Evolutionary conservation across 495 filamentous ascomycete genomes (phyloP).

Genomic region (Gamarada debralockiae): DNA sequence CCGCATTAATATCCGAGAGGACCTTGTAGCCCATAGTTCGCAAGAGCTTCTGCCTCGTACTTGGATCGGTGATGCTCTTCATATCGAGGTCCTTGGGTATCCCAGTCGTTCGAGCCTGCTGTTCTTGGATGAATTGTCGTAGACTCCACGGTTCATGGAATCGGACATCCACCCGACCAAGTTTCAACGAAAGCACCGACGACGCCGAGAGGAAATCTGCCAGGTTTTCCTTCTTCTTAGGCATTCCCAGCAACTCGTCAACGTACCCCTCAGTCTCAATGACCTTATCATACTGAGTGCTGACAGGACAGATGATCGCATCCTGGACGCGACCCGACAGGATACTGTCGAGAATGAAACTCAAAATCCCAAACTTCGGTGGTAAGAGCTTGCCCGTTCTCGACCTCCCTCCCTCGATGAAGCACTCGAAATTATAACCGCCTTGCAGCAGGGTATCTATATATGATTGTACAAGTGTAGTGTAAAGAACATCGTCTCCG

Average conservation of each 20-base stretch:
- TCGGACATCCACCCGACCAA: conserved; percentile 90
- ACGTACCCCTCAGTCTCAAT: conserved; percentile 97
- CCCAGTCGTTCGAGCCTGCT: conserved; percentile 49
- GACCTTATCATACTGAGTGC: conserved; percentile 97
- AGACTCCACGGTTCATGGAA: conserved; percentile 96
- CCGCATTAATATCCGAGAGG: conserved; percentile 88
- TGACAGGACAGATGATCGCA: conserved; percentile 89
- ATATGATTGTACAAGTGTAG: conserved; percentile 88
- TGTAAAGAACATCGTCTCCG: conserved; percentile 86
- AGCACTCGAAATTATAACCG: conserved; percentile 94
- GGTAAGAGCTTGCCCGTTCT: conserved; percentile 89
- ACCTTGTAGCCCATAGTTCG: conserved; percentile 87
- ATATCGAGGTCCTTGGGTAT: conserved; percentile 34
- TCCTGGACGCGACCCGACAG: conserved; percentile 86
- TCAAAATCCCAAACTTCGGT: conserved; percentile 94
- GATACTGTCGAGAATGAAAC: conserved; percentile 86
- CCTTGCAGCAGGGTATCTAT: conserved; percentile 88
- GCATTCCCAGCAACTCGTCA: conserved; percentile 85
- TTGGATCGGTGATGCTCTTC: conserved; percentile 38
- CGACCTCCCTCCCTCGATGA: conserved; percentile 91
- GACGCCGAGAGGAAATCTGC: conserved; percentile 83
- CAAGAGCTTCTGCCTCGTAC: conserved; percentile 57
- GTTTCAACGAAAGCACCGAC: conserved; percentile 79
- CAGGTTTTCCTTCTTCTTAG: conserved; percentile 92
- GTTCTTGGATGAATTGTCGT: conserved; percentile 70